Evolutionary conservation across 495 filamentous ascomycete genomes (phyloP).

Genomic region (Pyrenula aspistea): DNA sequence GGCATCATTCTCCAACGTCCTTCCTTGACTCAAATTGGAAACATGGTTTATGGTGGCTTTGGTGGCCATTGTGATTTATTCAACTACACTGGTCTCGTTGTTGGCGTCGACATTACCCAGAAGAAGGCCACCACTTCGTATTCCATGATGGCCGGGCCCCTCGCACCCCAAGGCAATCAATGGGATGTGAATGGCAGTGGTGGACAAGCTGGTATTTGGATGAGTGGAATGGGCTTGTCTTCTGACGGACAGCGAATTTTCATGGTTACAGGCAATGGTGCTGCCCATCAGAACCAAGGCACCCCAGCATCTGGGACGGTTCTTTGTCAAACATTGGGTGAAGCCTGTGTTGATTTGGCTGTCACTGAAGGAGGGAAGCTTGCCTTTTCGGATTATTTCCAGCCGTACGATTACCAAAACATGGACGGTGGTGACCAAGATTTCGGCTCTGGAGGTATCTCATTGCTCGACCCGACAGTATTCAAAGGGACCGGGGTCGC

Average conservation of each 20-base stretch:
- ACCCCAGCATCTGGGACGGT: slow-evolving; percentile 24
- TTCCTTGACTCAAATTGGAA: slow-evolving; percentile 20
- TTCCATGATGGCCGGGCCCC: slow-evolving; percentile 4
- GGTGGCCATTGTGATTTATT: slow-evolving; percentile 23
- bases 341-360: slow-evolving; percentile 26
- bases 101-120: slow-evolving; percentile 9
- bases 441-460: slow-evolving; percentile 21
- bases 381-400: slow-evolving; percentile 14
- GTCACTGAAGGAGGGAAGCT: slow-evolving; percentile 24
- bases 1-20: slow-evolving; percentile 22
- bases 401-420: slow-evolving; percentile 16
- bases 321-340: slow-evolving; percentile 26
- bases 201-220: slow-evolving; percentile 25
- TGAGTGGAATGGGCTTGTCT: slow-evolving; percentile 28
- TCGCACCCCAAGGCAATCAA: slow-evolving; percentile 5
- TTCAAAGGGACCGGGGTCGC: slow-evolving; percentile 17
- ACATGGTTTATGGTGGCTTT: slow-evolving; percentile 25
- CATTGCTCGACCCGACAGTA: slow-evolving; percentile 12
- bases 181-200: slow-evolving; percentile 8
- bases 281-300: slow-evolving; percentile 22
- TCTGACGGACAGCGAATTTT: slow-evolving; percentile 23
- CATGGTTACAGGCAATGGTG: slow-evolving; percentile 32
- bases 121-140: slow-evolving; percentile 17
- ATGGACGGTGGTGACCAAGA: slow-evolving; percentile 17
- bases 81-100: slow-evolving; percentile 15